Conservation (phyloP, 176 grass and related monocot genomes). For the Bolboschoenus planiculmis region DNA sequence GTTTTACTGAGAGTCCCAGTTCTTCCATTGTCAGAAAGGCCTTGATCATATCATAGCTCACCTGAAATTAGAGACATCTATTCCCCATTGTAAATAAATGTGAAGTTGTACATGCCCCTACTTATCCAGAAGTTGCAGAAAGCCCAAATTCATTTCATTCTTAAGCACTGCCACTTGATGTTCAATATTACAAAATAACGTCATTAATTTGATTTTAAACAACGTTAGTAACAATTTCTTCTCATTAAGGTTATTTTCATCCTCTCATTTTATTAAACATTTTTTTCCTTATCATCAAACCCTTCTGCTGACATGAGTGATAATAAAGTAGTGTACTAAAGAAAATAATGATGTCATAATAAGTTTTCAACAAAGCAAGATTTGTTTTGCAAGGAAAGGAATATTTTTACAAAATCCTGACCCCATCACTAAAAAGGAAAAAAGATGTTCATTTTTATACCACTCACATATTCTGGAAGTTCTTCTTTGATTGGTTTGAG, state of each 20-base stretch:
- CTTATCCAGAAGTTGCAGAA: not conserved
- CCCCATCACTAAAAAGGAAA: not conserved
- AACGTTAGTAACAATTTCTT: not conserved
- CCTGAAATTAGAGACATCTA: conserved; percentile 39
- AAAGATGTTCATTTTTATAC: not conserved
- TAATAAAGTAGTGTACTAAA: not conserved
- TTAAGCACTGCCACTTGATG: too few relatives aligned
- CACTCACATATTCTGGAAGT: conserved; percentile 63
- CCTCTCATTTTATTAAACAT: not conserved
- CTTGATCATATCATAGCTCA: conserved; percentile 72
- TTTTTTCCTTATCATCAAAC: not conserved
- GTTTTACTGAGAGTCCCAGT: conserved; percentile 37
- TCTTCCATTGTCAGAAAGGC: conserved; percentile 52
- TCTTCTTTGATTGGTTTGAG: conserved; percentile 86
- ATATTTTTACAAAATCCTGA: not conserved
- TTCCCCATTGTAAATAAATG: not conserved
- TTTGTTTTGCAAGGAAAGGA: not conserved
- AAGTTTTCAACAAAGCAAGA: conserved; percentile 7
- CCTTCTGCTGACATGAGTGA: not conserved
- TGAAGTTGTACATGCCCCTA: not conserved
- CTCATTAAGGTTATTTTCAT: not conserved
- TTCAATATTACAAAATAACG: too few relatives aligned
- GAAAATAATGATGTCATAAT: conserved; percentile 11
- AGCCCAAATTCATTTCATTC: not conserved
- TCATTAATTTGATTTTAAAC: not conserved